Evolutionary conservation across 225 moss, liverwort and hornwort species (phyloP).

Genomic region (Anthoceros angustus): DNA sequence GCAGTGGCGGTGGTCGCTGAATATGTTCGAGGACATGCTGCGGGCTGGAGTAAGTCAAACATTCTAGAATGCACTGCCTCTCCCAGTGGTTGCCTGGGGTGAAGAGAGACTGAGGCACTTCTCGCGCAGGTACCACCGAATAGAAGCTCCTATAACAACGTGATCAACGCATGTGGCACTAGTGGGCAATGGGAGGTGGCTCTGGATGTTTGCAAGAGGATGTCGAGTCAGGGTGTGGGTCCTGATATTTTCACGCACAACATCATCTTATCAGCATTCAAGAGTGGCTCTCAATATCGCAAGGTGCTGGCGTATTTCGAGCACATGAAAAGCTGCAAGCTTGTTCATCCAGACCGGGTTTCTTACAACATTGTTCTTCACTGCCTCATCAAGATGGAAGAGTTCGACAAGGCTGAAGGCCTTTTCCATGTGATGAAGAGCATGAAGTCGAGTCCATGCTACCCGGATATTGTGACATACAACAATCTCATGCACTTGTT

Average conservation of each 20-base stretch:
- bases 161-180: slow-evolving; percentile 77
- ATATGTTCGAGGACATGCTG: slow-evolving; percentile 70
- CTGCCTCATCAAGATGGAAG: slow-evolving; percentile 59
- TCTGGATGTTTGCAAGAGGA: slow-evolving; percentile 54
- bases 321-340: slow-evolving; percentile 38
- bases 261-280: slow-evolving; percentile 76
- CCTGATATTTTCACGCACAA: slow-evolving; percentile 76
- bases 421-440: slow-evolving; percentile 70
- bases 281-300: slow-evolving; percentile 45
- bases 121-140: slow-evolving; percentile 61
- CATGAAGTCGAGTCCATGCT: slow-evolving; percentile 41
- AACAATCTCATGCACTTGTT: slow-evolving; percentile 42
- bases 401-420: slow-evolving; percentile 47
- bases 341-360: slow-evolving; percentile 44
- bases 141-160: slow-evolving; percentile 79
- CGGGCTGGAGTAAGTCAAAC: slow-evolving; percentile 41
- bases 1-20: slow-evolving; percentile 71
- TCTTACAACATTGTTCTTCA: slow-evolving; percentile 74
- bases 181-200: slow-evolving; percentile 80
- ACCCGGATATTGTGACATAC: slow-evolving; percentile 26
- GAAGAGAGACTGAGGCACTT: background rate
- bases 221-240: slow-evolving; percentile 67
- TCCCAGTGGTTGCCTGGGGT: too few species aligned
- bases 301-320: slow-evolving; percentile 57
- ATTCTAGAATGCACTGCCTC: background rate